These are phyloP conservation scores for Pyrenopolyporus hunteri DNA, from an alignment of 495 filamentous ascomycete species.

Conservation along the genomic window DNA sequence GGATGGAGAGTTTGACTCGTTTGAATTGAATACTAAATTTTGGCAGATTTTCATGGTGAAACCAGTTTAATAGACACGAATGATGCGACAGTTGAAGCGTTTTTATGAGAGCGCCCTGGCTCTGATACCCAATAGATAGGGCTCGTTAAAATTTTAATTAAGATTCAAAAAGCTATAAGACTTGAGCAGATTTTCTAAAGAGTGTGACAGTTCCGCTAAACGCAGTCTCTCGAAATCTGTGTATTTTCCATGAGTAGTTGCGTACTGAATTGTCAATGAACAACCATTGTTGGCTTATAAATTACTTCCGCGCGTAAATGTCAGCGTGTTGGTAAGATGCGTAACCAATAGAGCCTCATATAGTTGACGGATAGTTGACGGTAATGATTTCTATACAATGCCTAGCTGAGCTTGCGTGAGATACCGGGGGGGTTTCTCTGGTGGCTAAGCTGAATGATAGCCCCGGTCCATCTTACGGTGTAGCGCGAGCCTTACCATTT, in stretches of 20 bases:
- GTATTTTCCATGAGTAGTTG: too few species aligned
- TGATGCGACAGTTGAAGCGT: neutral
- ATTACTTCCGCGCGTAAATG: too few species aligned
- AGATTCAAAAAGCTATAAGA: neutral
- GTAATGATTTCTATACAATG: too few species aligned
- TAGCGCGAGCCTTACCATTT: neutral
- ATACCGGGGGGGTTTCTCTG: slow-evolving; percentile 4
- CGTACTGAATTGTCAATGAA: too few species aligned
- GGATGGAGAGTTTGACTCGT: neutral
- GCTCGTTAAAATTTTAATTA: neutral
- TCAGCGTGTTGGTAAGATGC: too few species aligned
- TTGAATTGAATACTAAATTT: slow-evolving; percentile 5
- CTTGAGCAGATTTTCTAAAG: neutral
- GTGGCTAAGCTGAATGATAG: slow-evolving; percentile 2
- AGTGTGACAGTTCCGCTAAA: neutral
- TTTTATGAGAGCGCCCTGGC: neutral
- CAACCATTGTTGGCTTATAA: too few species aligned
- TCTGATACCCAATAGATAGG: slow-evolving; percentile 33
- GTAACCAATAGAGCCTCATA: too few species aligned
- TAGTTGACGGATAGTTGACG: too few species aligned
- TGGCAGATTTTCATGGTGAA: slow-evolving; percentile 37
- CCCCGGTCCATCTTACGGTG: slow-evolving; percentile 4
- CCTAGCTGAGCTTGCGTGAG: slow-evolving; percentile 17
- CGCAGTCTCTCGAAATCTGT: too few species aligned
- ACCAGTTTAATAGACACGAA: slow-evolving; percentile 16